These are phyloP conservation scores for Mycocentrospora acerina DNA, from an alignment of 2,329 filamentous ascomycete species.

Conservation along the genomic window DNA sequence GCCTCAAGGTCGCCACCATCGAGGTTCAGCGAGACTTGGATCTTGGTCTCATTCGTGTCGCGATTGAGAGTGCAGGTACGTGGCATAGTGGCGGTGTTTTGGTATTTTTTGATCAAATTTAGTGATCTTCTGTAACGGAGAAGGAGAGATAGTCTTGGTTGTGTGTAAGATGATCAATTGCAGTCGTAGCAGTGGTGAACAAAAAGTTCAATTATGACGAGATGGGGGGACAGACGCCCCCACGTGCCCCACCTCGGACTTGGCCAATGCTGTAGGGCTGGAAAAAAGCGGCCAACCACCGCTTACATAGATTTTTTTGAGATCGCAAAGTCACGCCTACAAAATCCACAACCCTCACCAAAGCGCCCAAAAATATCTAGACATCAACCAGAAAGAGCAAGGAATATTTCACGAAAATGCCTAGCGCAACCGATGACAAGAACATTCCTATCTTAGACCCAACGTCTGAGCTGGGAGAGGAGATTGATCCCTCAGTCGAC, in stretches of 20 bases:
- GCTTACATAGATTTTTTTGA: constrained; percentile 24
- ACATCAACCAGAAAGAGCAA: constrained; percentile 7
- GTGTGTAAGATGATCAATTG: constrained; percentile 3
- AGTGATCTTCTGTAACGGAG: neutral
- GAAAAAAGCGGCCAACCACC: constrained; percentile 25
- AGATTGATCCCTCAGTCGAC: constrained; percentile 38
- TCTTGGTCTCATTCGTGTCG: constrained; percentile 97
- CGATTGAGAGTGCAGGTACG: constrained; percentile 80
- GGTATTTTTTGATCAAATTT: neutral
- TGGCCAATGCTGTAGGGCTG: constrained; percentile 34
- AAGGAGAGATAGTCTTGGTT: neutral
- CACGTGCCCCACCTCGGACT: constrained; percentile 13
- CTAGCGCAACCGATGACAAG: constrained; percentile 22
- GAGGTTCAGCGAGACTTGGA: constrained; percentile 87
- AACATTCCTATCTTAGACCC: constrained; percentile 24
- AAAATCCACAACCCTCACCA: constrained; percentile 2
- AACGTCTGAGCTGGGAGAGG: constrained; percentile 25
- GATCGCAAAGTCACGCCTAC: constrained; percentile 21
- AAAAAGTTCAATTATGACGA: constrained; percentile 23
- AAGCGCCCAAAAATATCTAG: neutral
- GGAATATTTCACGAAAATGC: constrained; percentile 15
- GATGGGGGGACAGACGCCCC: constrained; percentile 15
- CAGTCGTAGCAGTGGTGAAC: constrained; percentile 5
- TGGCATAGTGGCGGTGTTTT: constrained; percentile 28
- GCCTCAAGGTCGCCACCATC: constrained; percentile 72